Evolutionary conservation across 495 filamentous ascomycete species (phyloP).

Genomic region (Aspergillus steynii): DNA sequence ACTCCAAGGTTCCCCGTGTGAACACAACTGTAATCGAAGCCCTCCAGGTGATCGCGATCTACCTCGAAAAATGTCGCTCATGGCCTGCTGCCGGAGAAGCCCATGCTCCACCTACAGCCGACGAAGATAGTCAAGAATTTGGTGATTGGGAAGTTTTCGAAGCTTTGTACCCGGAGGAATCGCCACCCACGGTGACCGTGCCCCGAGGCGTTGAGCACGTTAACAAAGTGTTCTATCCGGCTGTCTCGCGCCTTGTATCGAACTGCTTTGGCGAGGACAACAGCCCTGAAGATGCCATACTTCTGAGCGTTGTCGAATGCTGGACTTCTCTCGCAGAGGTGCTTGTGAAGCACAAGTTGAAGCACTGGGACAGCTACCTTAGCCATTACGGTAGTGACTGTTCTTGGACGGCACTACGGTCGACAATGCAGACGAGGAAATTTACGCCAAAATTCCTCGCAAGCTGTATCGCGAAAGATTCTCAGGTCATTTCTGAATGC

Average conservation of each 20-base stretch:
- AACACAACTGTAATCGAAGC: constrained; percentile 40
- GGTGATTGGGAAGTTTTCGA: constrained; percentile 65
- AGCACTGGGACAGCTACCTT: constrained; percentile 60
- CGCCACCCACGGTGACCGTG: constrained; percentile 13
- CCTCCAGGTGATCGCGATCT: constrained; percentile 38
- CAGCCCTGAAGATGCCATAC: constrained; percentile 56
- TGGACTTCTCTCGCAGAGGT: constrained; percentile 59
- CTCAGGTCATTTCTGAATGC: constrained; percentile 42
- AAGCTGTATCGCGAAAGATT: constrained; percentile 52
- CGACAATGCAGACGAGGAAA: constrained; percentile 64
- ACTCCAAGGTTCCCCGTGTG: constrained; percentile 33
- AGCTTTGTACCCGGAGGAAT: constrained; percentile 44
- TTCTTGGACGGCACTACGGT: constrained; percentile 62
- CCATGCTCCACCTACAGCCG: constrained; percentile 20
- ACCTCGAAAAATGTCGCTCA: constrained; percentile 35
- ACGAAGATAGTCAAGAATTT: constrained; percentile 76
- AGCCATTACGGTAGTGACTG: constrained; percentile 49
- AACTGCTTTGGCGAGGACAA: constrained; percentile 68
- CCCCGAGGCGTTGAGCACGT: constrained; percentile 34
- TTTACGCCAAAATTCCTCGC: constrained; percentile 64
- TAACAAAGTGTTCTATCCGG: constrained; percentile 48
- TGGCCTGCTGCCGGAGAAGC: constrained; percentile 11
- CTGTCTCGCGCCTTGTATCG: constrained; percentile 59
- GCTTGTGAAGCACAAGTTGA: constrained; percentile 42
- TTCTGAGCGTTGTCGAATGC: constrained; percentile 57